Evolutionary conservation across 208 protist species (phyloP).

Genomic region (Crithidia fasciculata): DNA sequence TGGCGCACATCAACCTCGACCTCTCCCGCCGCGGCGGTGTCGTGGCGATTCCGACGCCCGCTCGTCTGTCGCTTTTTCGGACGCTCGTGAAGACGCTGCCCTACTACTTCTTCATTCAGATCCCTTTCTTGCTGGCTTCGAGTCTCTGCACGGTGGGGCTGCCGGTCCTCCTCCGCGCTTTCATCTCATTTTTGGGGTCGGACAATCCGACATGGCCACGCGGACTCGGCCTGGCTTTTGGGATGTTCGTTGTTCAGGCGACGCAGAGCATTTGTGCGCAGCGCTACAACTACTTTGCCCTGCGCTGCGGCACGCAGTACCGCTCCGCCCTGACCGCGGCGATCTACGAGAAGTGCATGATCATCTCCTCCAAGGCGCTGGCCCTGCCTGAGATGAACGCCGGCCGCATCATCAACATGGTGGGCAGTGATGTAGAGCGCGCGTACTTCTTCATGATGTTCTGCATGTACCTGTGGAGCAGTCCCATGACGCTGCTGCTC

Average conservation of each 20-base stretch:
- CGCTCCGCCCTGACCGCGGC: constrained; percentile 53
- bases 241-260: constrained; percentile 37
- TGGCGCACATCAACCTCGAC: constrained; percentile 34
- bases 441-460: constrained; percentile 62
- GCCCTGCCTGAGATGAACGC: constrained; percentile 63
- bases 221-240: constrained; percentile 43
- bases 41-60: constrained; percentile 30
- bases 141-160: constrained; percentile 50
- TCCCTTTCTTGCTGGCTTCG: constrained; percentile 56
- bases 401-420: constrained; percentile 87
- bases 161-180: constrained; percentile 66
- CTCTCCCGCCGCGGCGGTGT: constrained; percentile 13
- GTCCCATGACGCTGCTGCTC: constrained; percentile 65
- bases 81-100: constrained; percentile 42
- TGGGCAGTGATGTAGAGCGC: constrained; percentile 38
- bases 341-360: constrained; percentile 83
- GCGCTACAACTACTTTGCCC: constrained; percentile 70
- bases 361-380: constrained; percentile 34
- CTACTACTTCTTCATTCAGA: constrained; percentile 42
- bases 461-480: constrained; percentile 77
- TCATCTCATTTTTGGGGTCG: constrained; percentile 31
- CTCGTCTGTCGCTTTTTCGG: constrained; percentile 15
- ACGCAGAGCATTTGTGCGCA: constrained; percentile 41
- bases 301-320: constrained; percentile 51
- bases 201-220: constrained; percentile 24